Base-by-base conservation (phyloP, 352 stramenopile species). In the Peronospora belbahrii region DNA sequence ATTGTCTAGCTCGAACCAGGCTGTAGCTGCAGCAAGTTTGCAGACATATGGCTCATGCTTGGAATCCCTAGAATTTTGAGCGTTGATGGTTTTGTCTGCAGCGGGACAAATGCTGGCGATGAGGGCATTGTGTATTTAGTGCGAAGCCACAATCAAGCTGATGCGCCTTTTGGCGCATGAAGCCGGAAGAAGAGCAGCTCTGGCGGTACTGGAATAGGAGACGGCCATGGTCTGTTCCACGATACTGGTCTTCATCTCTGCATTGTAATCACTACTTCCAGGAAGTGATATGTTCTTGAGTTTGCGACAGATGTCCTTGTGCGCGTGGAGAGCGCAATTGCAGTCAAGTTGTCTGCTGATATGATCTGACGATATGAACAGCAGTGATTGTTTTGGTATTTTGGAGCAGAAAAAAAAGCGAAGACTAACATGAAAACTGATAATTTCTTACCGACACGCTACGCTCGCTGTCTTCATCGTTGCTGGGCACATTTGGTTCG, bases 221-320 rank as follows among this genome's bases (percentile, higher is more conserved):
- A 9, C 44, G 13, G 25, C 17, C 13, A 19, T 15, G 33, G 22
- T 83, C 67, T 39, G 69, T 70, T 32, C 70, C 64, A 10, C 47
- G 45, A 56, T 85, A 87, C 28, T 54, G 61, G 2, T 75, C 23
- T 28, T 6, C 9, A n/a, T 24, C 10, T 49, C 25, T 38, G 13
- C 11, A 28, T 59, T 20, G n/a, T 27, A 28, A 17, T 47, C 17
- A 30, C 55, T 42, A 28, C 17, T 22, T 25, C 58, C 59, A n/a
- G 55, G 56, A 15, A 55, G n/a, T n/a, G n/a, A n/a, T n/a, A n/a
- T n/a, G n/a, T n/a, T n/a, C n/a, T 45, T 6, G 52, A 25, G 17
- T 39, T 37, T 3, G 38, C 84, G 63, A 37, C 87, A 88, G 28
- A 88, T 47, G 2, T 84, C 59, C 39, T 77, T 73, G 59, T 85